Base-by-base conservation (phyloP, 2,329 filamentous ascomycete species). In the Cladophialophora exuberans region DNA sequence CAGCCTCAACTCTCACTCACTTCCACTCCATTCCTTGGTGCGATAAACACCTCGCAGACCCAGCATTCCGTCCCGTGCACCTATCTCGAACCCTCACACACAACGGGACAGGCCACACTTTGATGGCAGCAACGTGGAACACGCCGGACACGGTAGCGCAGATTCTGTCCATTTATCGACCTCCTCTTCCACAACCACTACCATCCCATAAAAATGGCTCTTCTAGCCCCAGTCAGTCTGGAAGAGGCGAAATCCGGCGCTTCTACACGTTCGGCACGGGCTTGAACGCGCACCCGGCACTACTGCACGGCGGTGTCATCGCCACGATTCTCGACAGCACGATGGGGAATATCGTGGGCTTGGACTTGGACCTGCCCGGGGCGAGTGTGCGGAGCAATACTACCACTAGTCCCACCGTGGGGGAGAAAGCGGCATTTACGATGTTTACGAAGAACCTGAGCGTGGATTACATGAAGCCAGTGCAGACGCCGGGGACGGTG, bases 401-500 rank as follows among this genome's bases (percentile, higher is more conserved):
- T n/a, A n/a, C n/a, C n/a, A n/a, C n/a, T n/a, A n/a, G n/a, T n/a
- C n/a, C n/a, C n/a, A n/a, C n/a, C n/a, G n/a, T n/a, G n/a, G n/a
- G n/a, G n/a, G n/a, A n/a, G n/a, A n/a, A n/a, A n/a, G n/a, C n/a
- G n/a, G n/a, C n/a, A n/a, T 17, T n/a, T n/a, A n/a, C 50, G 42
- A 65, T 71, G 18, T 76, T 69, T 41, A 76, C 74, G 0, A 64
- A 67, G 13, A 72, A 74, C 41, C 57, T 76, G 56, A 73, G 75
- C 63, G 62, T 75, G 28, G 63, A 73, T 48, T 76, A 75, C 61
- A 66, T 66, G 54, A 65, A 62, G 50, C 72, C 70, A 1, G 69
- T 75, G 25, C 44, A 36, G 3, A 70, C 67, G 13, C 73, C 73
- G 4, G 71, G 67, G 10, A 57, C 70, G 30, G 51, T 73, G n/a